phyloP scores from a whole-genome alignment of 1,284 basidiomycete genomes.

The Pseudozyma tsukubaensis region DNA sequence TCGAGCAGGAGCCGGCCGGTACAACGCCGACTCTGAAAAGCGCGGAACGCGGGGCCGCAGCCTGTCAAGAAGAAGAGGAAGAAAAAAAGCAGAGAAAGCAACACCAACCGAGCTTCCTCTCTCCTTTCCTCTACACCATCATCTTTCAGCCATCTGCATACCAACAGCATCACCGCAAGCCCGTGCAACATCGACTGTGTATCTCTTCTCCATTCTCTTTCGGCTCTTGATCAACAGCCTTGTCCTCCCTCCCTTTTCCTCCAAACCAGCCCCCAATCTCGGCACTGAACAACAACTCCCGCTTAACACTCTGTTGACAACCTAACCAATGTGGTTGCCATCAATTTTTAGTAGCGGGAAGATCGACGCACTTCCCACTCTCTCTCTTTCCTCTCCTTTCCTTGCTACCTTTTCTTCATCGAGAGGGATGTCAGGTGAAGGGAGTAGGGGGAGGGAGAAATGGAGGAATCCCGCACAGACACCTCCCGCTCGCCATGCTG shows the following conservation, averaged over 20 bases:
- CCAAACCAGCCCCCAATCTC: background rate
- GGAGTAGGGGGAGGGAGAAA: conserved; percentile 1
- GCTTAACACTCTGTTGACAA: conserved; percentile 58
- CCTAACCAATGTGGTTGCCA: conserved; percentile 56
- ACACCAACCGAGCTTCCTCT: background rate
- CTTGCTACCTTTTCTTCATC: background rate
- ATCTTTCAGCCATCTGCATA: background rate
- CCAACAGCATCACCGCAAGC: background rate
- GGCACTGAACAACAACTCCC: conserved; percentile 6
- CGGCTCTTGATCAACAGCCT: no score
- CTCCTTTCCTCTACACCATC: conserved; percentile 8
- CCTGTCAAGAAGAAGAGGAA: background rate
- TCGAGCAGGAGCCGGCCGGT: conserved; percentile 13
- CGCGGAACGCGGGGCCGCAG: background rate
- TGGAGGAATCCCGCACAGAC: conserved; percentile 45
- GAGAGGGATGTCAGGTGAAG: background rate
- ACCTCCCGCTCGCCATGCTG: conserved; percentile 35
- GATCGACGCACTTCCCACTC: conserved; percentile 24
- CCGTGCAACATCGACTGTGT: background rate
- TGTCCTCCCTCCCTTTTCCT: background rate
- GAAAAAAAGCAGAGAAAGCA: background rate
- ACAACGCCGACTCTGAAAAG: background rate
- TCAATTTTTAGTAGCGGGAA: conserved; percentile 58
- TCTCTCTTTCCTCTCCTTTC: background rate
- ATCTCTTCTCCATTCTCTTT: background rate